A percentile compares a stretch with the other conserved stretches of the same genome.
phyloP scores from a whole-genome alignment of 768 basidiomycete species.

The Scleroderma bovista region DNA sequence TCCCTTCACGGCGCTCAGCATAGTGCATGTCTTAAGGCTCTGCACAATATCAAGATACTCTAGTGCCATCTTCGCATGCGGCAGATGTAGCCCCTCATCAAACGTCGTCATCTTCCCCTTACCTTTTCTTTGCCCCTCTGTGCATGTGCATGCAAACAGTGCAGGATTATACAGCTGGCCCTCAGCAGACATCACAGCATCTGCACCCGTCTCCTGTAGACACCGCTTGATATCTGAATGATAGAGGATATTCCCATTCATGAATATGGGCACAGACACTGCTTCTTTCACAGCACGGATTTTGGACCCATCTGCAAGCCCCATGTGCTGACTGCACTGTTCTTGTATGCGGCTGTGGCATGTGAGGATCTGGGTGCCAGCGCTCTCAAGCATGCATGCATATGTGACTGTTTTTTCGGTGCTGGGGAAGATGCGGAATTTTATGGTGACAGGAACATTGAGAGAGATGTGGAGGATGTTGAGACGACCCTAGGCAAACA shows the following conservation, averaged over 20 bases:
- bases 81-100: constrained; percentile 45
- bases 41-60: constrained; percentile 84
- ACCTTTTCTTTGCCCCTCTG: too few relatives aligned
- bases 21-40: constrained; percentile 55
- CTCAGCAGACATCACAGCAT: constrained; percentile 94
- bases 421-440: constrained; percentile 87
- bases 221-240: constrained; percentile 78
- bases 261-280: constrained; percentile 89
- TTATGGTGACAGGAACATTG: constrained; percentile 90
- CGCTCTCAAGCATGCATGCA: constrained; percentile 91
- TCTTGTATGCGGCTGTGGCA: constrained; percentile 91
- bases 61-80: constrained; percentile 62
- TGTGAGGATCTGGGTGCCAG: constrained; percentile 92
- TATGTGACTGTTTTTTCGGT: constrained; percentile 88
- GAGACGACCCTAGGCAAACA: too few relatives aligned
- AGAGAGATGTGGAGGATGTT: constrained; percentile 81
- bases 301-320: constrained; percentile 84
- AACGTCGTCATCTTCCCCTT: constrained; percentile 12
- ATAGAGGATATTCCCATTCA: constrained; percentile 93
- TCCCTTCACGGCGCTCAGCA: constrained; percentile 75
- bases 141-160: constrained; percentile 49
- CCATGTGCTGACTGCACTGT: constrained; percentile 83
- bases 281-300: constrained; percentile 89
- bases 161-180: constrained; percentile 92
- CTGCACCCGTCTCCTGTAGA: constrained; percentile 77